These are phyloP conservation scores for Staphylotrichum tortipilum DNA, from an alignment of 495 filamentous ascomycete genomes.

Conservation along the genomic window DNA sequence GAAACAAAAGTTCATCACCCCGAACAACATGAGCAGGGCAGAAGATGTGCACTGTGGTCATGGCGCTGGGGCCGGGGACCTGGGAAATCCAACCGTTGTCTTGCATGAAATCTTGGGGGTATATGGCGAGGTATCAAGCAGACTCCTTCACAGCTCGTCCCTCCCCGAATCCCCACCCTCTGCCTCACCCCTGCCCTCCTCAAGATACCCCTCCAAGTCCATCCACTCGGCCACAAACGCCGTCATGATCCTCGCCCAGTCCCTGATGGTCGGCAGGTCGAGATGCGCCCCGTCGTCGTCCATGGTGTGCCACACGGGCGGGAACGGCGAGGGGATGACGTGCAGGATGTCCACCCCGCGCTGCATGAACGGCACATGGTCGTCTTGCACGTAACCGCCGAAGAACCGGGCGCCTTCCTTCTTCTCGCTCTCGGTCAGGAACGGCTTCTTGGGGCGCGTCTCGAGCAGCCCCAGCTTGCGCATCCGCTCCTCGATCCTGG, in stretches of 20 bases:
- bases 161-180: conserved; percentile 4
- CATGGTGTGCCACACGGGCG: conserved; percentile 76
- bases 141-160: conserved; percentile 22
- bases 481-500: conserved; percentile 59
- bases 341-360: conserved; percentile 84
- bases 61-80: no score
- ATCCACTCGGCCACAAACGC: conserved; percentile 91
- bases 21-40: no score
- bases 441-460: conserved; percentile 23
- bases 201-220: conserved; percentile 69
- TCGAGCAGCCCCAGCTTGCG: conserved; percentile 40
- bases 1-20: no score
- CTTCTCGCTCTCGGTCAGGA: conserved; percentile 48
- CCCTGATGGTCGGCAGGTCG: conserved; percentile 71
- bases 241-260: conserved; percentile 75
- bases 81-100: neutral
- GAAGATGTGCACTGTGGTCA: no score
- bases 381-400: conserved; percentile 57
- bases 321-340: conserved; percentile 76
- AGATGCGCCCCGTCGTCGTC: conserved; percentile 81
- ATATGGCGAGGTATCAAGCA: neutral
- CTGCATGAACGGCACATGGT: conserved; percentile 81
- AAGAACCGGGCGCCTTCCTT: conserved; percentile 49
- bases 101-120: no score
- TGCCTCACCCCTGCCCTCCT: conserved; percentile 1